Conservation (phyloP, 352 stramenopile species). For the Phytophthora idaei region DNA sequence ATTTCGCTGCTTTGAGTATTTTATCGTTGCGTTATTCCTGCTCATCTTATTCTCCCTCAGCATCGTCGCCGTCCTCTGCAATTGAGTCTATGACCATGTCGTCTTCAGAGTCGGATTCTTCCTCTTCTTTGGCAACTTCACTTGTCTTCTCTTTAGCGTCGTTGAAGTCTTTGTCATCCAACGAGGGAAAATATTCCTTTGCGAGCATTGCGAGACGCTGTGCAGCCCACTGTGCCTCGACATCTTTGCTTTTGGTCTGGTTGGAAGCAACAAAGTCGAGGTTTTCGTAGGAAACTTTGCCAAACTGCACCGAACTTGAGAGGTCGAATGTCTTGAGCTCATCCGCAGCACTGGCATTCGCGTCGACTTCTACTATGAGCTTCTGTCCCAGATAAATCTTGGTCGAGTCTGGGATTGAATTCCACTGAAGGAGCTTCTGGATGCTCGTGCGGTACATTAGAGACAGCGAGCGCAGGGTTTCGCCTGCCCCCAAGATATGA, state of each 20-base stretch:
- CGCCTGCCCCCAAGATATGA: constrained; percentile 70
- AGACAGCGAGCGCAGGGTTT: constrained; percentile 74
- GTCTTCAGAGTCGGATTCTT: constrained; percentile 37
- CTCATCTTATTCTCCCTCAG: constrained; percentile 20
- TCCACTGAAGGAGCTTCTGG: constrained; percentile 71
- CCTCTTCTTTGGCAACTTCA: constrained; percentile 34
- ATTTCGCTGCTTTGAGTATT: background rate
- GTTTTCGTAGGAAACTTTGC: constrained; percentile 69
- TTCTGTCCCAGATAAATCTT: constrained; percentile 83
- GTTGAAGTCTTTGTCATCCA: constrained; percentile 38
- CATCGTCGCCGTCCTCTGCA: constrained; percentile 21
- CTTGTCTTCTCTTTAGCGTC: constrained; percentile 21
- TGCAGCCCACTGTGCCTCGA: constrained; percentile 62
- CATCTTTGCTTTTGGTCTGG: constrained; percentile 55
- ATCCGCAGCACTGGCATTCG: constrained; percentile 44
- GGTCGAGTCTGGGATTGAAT: constrained; percentile 67
- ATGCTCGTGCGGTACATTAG: constrained; percentile 82
- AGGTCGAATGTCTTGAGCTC: constrained; percentile 67
- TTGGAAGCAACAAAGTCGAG: constrained; percentile 69
- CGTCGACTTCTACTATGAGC: constrained; percentile 63
- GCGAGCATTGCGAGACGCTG: constrained; percentile 60
- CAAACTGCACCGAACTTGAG: constrained; percentile 48
- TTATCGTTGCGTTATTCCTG: constrained; percentile 4
- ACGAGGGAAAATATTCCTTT: constrained; percentile 68
- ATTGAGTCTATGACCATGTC: constrained; percentile 33